A percentile compares a stretch with the other conserved stretches of the same genome.
Conservation (phyloP, 2,329 filamentous ascomycete species). For the Alternaria rosae region DNA sequence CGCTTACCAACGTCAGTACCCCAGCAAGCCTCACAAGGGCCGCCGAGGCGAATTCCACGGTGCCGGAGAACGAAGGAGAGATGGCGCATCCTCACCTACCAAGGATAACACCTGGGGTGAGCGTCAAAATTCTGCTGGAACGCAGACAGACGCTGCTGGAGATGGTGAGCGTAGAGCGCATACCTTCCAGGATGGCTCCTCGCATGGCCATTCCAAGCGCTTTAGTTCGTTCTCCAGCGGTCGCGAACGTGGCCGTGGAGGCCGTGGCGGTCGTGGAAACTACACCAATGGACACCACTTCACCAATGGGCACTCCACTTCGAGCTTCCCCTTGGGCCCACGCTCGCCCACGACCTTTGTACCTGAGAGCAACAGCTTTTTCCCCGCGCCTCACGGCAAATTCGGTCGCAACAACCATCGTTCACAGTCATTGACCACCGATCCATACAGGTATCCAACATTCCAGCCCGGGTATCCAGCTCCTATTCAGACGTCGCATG, state of each 20-base stretch:
- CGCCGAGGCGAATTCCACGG: slow-evolving; percentile 41
- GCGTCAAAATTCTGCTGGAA: slow-evolving; percentile 41
- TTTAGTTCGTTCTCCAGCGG: slow-evolving; percentile 47
- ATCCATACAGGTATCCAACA: slow-evolving; percentile 56
- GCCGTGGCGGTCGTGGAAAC: slow-evolving; percentile 54
- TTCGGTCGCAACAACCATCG: slow-evolving; percentile 61
- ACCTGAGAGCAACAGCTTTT: slow-evolving; percentile 46
- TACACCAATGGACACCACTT: slow-evolving; percentile 49
- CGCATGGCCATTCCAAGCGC: slow-evolving; percentile 39
- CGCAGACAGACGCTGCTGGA: slow-evolving; percentile 45
- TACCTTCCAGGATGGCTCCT: slow-evolving; percentile 37
- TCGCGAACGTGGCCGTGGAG: slow-evolving; percentile 59
- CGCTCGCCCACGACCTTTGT: slow-evolving; percentile 47
- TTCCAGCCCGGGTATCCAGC: slow-evolving; percentile 48
- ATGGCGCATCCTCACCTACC: slow-evolving; percentile 40
- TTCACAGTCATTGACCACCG: slow-evolving; percentile 68
- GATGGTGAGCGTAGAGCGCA: slow-evolving; percentile 43
- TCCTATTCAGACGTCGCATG: slow-evolving; percentile 57
- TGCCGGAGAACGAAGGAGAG: slow-evolving; percentile 42
- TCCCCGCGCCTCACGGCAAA: slow-evolving; percentile 43
- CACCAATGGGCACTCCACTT: slow-evolving; percentile 50
- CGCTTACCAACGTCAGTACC: slow-evolving; percentile 40
- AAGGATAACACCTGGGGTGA: slow-evolving; percentile 42
- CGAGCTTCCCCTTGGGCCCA: slow-evolving; percentile 46
- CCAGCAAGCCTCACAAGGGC: slow-evolving; percentile 38